Evolutionary conservation across 306 rosid genomes (phyloP).

Genomic region (Prinsepia uniflora): DNA sequence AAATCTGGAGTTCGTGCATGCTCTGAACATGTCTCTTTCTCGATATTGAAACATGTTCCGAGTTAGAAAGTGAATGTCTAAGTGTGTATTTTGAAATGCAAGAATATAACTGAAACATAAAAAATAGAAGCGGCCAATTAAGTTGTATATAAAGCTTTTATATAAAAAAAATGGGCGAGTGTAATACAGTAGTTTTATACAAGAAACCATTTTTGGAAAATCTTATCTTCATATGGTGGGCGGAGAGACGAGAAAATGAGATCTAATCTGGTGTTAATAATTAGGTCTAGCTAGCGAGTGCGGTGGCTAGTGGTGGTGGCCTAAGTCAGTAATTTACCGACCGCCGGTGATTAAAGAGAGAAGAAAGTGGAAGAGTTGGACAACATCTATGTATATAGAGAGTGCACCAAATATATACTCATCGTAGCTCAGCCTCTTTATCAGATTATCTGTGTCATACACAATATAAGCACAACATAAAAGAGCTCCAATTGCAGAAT

Average conservation of each 20-base stretch:
- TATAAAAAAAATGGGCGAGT: neutral
- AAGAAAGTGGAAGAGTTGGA: slow-evolving; percentile 22
- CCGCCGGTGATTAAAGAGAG: slow-evolving; percentile 13
- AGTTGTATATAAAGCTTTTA: neutral
- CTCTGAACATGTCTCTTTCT: too few relatives aligned
- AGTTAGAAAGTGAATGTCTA: neutral
- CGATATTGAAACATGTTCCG: neutral
- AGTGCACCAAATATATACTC: slow-evolving; percentile 32
- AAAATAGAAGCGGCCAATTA: neutral
- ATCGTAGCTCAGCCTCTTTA: slow-evolving; percentile 32
- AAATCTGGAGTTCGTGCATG: too few relatives aligned
- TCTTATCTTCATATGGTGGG: neutral
- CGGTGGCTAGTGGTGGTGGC: neutral
- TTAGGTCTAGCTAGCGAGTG: too few relatives aligned
- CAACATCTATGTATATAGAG: slow-evolving; percentile 23
- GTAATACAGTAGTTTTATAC: neutral
- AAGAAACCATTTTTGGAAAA: neutral
- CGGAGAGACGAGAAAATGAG: neutral
- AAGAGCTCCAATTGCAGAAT: slow-evolving; percentile 17
- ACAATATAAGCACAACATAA: slow-evolving; percentile 27
- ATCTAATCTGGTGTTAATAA: neutral
- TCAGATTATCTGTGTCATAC: slow-evolving; percentile 31
- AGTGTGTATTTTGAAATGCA: neutral
- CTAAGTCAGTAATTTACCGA: neutral
- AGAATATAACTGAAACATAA: neutral